Evolutionary conservation across 192 early-diverging fungal species (phyloP).

Genomic region (Coemansia umbellata): DNA sequence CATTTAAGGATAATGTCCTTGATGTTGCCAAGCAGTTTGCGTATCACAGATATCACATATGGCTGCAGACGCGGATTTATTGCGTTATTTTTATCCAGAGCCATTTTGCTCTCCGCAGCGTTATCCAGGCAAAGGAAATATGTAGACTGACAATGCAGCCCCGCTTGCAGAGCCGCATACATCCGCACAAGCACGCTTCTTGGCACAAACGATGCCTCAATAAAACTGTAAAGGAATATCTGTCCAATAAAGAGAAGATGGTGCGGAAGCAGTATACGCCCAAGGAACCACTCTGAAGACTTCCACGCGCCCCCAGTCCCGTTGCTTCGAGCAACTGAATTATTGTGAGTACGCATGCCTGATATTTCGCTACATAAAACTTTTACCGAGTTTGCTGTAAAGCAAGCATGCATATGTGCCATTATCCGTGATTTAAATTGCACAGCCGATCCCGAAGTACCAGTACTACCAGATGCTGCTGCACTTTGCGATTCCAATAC

Average conservation of each 20-base stretch:
- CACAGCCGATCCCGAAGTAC: not conserved
- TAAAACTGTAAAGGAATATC: slow-evolving; percentile 9
- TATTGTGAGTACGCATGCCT: not conserved
- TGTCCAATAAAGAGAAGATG: slow-evolving; percentile 29
- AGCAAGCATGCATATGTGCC: slow-evolving; percentile 19
- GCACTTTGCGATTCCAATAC: not conserved
- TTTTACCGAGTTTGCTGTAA: slow-evolving; percentile 7
- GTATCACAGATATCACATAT: slow-evolving; percentile 3
- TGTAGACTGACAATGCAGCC: not conserved
- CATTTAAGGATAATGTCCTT: not conserved
- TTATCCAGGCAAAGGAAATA: slow-evolving; percentile 24
- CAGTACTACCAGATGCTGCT: not conserved
- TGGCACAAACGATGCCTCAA: slow-evolving; percentile 3
- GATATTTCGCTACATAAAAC: slow-evolving; percentile 10
- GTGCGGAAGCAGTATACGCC: slow-evolving; percentile 21
- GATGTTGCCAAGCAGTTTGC: slow-evolving; percentile 16
- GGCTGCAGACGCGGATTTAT: not conserved
- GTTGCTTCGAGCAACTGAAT: not conserved
- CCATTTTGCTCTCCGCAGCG: not conserved
- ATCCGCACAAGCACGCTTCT: slow-evolving; percentile 7
- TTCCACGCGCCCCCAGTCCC: slow-evolving; percentile 5
- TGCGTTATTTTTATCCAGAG: not conserved
- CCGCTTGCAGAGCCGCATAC: slow-evolving; percentile 5
- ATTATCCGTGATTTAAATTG: slow-evolving; percentile 8
- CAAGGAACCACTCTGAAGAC: slow-evolving; percentile 9